Conservation (phyloP, 306 rosid species). For the Psophocarpus tetragonolobus region DNA sequence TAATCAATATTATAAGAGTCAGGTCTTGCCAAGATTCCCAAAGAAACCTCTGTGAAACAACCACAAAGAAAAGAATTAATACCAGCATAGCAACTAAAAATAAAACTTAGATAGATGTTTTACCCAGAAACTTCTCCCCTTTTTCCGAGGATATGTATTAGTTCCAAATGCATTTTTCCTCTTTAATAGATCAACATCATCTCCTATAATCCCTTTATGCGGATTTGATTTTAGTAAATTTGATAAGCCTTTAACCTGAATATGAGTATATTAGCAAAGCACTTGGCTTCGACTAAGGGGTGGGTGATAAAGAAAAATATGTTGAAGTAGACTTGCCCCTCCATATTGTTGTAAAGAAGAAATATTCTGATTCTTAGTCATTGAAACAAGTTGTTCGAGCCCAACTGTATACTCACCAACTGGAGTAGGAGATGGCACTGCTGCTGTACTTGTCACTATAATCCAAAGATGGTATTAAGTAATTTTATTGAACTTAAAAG, state of each 20-base stretch:
- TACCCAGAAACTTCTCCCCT: conserved; percentile 89
- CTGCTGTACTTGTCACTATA: conserved; percentile 45
- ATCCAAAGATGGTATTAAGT: neutral
- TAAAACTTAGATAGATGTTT: conserved; percentile 1
- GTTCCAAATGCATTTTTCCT: conserved; percentile 81
- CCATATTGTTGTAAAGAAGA: conserved; percentile 65
- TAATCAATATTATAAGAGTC: conserved; percentile 83
- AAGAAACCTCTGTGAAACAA: conserved; percentile 72
- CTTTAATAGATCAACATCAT: conserved; percentile 55
- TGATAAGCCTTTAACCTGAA: conserved; percentile 79
- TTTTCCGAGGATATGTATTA: conserved; percentile 93
- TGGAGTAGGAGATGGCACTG: conserved; percentile 49
- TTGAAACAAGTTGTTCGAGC: conserved; percentile 68
- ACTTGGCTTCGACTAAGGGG: neutral
- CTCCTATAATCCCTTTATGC: conserved; percentile 71
- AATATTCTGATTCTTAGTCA: conserved; percentile 67
- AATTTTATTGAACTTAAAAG: neutral
- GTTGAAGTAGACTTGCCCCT: conserved; percentile 62
- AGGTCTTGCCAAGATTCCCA: conserved; percentile 99
- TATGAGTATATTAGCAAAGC: conserved; percentile 20
- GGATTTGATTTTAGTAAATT: conserved; percentile 54
- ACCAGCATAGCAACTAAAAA: conserved; percentile 2
- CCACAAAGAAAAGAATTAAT: conserved; percentile 18
- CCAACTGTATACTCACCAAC: conserved; percentile 59
- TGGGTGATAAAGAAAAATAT: neutral